Conservation (phyloP, 441 rosid species). For the Capsella rubella region DNA sequence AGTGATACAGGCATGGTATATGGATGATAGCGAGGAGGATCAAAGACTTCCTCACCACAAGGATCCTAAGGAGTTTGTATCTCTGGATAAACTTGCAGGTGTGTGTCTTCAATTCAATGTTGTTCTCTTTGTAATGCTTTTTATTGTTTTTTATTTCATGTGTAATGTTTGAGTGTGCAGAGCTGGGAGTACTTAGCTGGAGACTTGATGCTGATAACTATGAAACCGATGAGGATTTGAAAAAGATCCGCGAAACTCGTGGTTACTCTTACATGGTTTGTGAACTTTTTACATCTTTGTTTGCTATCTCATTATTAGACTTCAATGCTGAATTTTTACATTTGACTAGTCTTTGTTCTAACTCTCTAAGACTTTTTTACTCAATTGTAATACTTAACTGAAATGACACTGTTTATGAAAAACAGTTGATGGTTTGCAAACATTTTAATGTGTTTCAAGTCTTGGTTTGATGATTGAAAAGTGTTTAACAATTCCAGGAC, state of each 20-base stretch:
- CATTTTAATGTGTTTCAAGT: neutral
- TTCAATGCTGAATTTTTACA: neutral
- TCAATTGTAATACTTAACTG: neutral
- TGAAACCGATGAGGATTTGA: slow-evolving; percentile 81
- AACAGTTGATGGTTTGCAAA: neutral
- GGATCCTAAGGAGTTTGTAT: slow-evolving; percentile 75
- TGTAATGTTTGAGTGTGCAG: slow-evolving; percentile 44
- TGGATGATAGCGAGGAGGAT: slow-evolving; percentile 81
- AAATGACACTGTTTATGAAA: neutral
- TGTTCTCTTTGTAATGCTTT: neutral
- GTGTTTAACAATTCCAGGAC: slow-evolving; percentile 60
- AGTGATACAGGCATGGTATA: slow-evolving; percentile 91
- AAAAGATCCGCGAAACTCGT: slow-evolving; percentile 82
- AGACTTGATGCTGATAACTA: slow-evolving; percentile 84
- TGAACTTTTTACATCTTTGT: neutral
- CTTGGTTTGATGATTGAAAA: slow-evolving; percentile 15
- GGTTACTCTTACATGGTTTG: slow-evolving; percentile 81
- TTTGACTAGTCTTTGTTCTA: neutral
- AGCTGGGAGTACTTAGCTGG: slow-evolving; percentile 92
- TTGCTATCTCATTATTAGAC: neutral
- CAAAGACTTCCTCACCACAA: slow-evolving; percentile 90
- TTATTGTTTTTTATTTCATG: neutral
- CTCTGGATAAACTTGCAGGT: slow-evolving; percentile 81
- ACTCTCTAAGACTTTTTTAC: neutral
- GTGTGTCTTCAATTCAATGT: neutral